These are phyloP conservation scores for Colletotrichum limetticola DNA, from an alignment of 2,329 filamentous ascomycete species.

Conservation along the genomic window DNA sequence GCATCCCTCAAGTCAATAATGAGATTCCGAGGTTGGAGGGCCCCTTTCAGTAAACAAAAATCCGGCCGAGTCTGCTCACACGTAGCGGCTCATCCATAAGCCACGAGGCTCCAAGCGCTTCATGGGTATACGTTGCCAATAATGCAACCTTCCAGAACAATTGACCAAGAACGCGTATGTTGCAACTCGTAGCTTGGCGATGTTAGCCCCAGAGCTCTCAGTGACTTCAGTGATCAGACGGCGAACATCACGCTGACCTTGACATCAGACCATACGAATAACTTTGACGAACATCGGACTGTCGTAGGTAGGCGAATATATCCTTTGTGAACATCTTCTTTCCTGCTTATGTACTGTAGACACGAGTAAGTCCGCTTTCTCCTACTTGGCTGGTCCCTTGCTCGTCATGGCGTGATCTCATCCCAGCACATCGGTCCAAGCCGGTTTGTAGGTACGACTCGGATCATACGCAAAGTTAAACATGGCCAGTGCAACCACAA, in stretches of 20 bases:
- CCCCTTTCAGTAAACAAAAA: conserved; percentile 1
- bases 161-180: not conserved
- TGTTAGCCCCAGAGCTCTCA: not conserved
- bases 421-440: conserved; percentile 11
- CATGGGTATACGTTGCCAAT: not conserved
- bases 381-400: not conserved
- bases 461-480: conserved; percentile 8
- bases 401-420: not conserved
- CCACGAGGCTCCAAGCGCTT: not conserved
- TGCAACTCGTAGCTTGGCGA: not conserved
- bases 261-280: not conserved
- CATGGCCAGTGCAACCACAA: not conserved
- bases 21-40: conserved; percentile 12
- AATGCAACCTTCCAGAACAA: not conserved
- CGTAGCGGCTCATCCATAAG: not conserved
- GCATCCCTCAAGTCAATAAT: not conserved
- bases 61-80: not conserved
- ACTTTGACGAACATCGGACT: not conserved
- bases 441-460: not conserved
- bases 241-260: not conserved
- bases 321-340: not conserved
- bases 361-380: not conserved
- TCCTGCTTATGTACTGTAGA: not conserved
- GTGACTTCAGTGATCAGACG: not conserved
- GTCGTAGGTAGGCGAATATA: not conserved